Evolutionary conservation across 1,284 basidiomycete species (phyloP), one percentile per base, ranked within the genome.

Genomic region (Hortiboletus rubellus): DNA sequence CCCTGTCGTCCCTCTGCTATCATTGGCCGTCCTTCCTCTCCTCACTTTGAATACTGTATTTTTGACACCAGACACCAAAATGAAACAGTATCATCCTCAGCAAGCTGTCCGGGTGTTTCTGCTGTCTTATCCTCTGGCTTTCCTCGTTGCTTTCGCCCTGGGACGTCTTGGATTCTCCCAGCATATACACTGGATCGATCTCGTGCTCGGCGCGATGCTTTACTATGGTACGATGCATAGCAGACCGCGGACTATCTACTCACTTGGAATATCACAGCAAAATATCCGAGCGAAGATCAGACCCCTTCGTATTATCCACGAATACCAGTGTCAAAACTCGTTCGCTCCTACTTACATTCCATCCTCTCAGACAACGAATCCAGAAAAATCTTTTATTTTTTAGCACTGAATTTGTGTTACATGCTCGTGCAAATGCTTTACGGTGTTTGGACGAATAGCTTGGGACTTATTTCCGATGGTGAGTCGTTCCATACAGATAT

Each of bases 391-490:
- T 98, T 97, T 74, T 96, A 96, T 71, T 99, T 99, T 76, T 80
- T 99, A 52, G 82, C 96, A 73, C 79, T 99, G 54, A 99, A 99
- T 72, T 79, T 99, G 72, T 89, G 85, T 59, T 99, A 95, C 74
- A 99, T 99, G 97, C 82, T 92, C 36, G 86, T 96, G 14, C 94
- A 96, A 74, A 92, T 96, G 89, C 73, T 92, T 54, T 98, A 96
- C 71, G 97, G 97, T 7, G 88, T 99, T 27, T 96, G 95, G 90
- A 99, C 97, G 27, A 99, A 99, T 71, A 95, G 92, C 66, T 75
- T 99, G 47, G 97, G 97, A 1, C 77, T 99, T 36, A 99, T 99
- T 58, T 97, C 94, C 15, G 97, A 99, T 73, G 94, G 95, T 96
- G 67, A 69, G 87, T 63, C 50, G 44, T 47, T 37, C 22, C 46